Evolutionary conservation across 495 filamentous ascomycete species (phyloP).

Genomic region (Neurospora sp.): DNA sequence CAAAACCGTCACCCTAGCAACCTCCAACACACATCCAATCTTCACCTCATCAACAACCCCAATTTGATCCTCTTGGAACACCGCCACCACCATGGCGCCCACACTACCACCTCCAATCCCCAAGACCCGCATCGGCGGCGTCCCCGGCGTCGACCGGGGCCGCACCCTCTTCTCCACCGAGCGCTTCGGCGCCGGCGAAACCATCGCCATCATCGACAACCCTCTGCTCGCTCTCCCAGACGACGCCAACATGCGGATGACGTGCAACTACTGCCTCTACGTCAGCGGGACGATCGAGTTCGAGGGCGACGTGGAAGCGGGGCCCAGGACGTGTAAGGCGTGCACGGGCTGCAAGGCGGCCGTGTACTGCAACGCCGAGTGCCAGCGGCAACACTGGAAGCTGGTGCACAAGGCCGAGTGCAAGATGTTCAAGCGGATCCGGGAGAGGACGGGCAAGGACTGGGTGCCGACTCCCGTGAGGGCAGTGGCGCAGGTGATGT

Average conservation of each 20-base stretch:
- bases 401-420: constrained; percentile 43
- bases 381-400: constrained; percentile 49
- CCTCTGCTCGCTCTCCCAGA: constrained; percentile 37
- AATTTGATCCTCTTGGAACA: no score
- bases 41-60: background rate
- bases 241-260: constrained; percentile 19
- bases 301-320: constrained; percentile 2
- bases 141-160: constrained; percentile 11
- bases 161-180: constrained; percentile 27
- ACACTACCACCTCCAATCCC: constrained; percentile 5
- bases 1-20: background rate
- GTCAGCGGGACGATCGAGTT: background rate
- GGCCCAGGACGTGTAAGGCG: constrained; percentile 20
- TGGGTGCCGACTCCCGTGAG: constrained; percentile 39
- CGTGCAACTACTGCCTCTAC: constrained; percentile 35
- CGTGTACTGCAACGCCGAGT: constrained; percentile 42
- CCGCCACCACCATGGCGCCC: constrained; percentile 6
- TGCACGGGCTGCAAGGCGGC: constrained; percentile 42
- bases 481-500: constrained; percentile 34
- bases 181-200: constrained; percentile 26
- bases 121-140: background rate
- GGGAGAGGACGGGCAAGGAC: constrained; percentile 10
- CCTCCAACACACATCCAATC: background rate
- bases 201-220: constrained; percentile 28
- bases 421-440: constrained; percentile 27